phyloP scores from a whole-genome alignment of 2,329 filamentous ascomycete genomes.

The Ilyonectria sp. region DNA sequence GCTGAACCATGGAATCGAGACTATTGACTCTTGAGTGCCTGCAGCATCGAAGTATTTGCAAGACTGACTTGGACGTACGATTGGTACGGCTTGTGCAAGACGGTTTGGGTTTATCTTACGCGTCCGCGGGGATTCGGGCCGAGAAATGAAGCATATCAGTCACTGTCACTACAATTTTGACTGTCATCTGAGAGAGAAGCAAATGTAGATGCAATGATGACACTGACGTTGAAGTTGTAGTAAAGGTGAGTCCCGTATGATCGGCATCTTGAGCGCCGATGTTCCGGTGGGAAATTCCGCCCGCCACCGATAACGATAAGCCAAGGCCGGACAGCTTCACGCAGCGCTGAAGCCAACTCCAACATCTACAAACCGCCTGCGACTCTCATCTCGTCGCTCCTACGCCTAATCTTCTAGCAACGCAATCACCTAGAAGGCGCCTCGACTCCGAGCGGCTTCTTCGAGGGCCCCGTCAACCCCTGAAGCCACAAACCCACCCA shows the following conservation, averaged over 20 bases:
- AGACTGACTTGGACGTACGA: neutral
- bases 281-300: conserved; percentile 17
- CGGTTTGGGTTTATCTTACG: neutral
- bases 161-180: too few species aligned
- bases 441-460: neutral
- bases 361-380: neutral
- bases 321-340: conserved; percentile 7
- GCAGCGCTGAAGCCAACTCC: neutral
- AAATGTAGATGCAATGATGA: neutral
- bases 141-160: neutral
- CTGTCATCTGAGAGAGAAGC: neutral
- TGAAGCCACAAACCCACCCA: neutral
- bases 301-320: conserved; percentile 22
- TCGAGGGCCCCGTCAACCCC: neutral
- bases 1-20: neutral
- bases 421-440: neutral
- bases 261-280: conserved; percentile 21
- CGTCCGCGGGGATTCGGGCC: neutral
- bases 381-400: conserved; percentile 2
- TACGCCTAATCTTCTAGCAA: neutral
- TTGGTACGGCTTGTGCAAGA: neutral
- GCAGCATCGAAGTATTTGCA: neutral
- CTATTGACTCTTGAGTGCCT: neutral
- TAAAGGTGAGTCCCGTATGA: neutral
- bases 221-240: too few species aligned